These are phyloP conservation scores for Colletotrichum lini DNA, from an alignment of 2,329 filamentous ascomycete species.

Conservation along the genomic window DNA sequence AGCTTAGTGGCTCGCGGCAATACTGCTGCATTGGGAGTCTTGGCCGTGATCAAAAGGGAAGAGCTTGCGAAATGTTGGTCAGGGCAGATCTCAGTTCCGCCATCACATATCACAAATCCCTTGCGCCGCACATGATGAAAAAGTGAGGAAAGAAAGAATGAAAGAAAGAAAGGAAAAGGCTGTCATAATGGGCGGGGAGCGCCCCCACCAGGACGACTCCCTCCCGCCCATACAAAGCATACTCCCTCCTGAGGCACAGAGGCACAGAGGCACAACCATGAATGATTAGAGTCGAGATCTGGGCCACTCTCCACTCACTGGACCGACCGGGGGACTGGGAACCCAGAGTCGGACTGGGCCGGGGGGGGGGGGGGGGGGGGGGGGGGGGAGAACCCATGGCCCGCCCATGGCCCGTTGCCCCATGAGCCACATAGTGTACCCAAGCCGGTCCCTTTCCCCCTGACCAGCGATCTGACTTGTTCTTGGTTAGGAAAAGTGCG, in stretches of 20 bases:
- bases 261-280: constrained; percentile 6
- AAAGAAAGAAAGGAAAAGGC: constrained; percentile 22
- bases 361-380: constrained; percentile 23
- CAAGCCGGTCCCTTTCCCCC: not conserved
- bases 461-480: constrained; percentile 37
- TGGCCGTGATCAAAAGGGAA: constrained; percentile 41
- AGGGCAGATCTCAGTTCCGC: constrained; percentile 33
- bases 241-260: not conserved
- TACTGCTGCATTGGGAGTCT: constrained; percentile 27
- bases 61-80: constrained; percentile 40
- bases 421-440: too few species aligned
- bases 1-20: constrained; percentile 34
- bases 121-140: constrained; percentile 20
- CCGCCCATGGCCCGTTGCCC: not conserved
- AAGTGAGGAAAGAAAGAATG: constrained; percentile 27
- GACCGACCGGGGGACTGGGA: constrained; percentile 23
- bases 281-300: constrained; percentile 12
- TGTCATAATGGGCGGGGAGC: constrained; percentile 8
- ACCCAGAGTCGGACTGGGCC: constrained; percentile 19
- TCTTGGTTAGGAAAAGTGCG: constrained; percentile 38
- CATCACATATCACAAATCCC: constrained; percentile 32
- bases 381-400: constrained; percentile 18
- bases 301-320: not conserved
- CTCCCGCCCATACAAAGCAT: constrained; percentile 19
- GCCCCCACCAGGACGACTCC: constrained; percentile 3